phyloP scores from a whole-genome alignment of 2,329 filamentous ascomycete genomes.

The Dactylellina sp. region DNA sequence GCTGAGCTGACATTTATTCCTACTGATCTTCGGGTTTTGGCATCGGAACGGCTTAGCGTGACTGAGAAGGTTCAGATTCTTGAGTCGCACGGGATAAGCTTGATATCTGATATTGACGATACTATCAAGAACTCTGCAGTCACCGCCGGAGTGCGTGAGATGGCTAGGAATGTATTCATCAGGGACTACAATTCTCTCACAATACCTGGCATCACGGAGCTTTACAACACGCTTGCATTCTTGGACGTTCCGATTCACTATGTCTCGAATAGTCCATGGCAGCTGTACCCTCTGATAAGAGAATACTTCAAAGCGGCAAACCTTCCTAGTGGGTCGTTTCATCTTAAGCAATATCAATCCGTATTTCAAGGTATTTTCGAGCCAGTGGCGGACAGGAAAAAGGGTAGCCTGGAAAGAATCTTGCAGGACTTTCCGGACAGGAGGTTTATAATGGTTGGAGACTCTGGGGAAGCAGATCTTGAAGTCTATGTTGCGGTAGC shows the following conservation, averaged over 20 bases:
- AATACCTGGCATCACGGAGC: slow-evolving; percentile 87
- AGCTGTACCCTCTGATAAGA: slow-evolving; percentile 88
- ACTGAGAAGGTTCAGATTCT: slow-evolving; percentile 82
- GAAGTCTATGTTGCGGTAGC: slow-evolving; percentile 98
- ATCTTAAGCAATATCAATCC: slow-evolving; percentile 94
- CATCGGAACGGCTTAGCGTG: slow-evolving; percentile 83
- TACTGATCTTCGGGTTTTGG: slow-evolving; percentile 86
- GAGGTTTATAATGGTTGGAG: slow-evolving; percentile 90
- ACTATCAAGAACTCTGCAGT: slow-evolving; percentile 97
- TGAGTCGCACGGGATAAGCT: slow-evolving; percentile 80
- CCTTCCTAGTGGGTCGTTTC: slow-evolving; percentile 87
- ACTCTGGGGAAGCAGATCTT: slow-evolving; percentile 95
- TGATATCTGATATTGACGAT: slow-evolving; percentile 98
- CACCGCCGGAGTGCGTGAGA: slow-evolving; percentile 84
- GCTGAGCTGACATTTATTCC: slow-evolving; percentile 89
- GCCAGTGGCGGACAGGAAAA: slow-evolving; percentile 94
- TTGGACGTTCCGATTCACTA: slow-evolving; percentile 93
- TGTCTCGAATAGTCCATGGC: slow-evolving; percentile 99
- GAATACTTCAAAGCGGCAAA: slow-evolving; percentile 81
- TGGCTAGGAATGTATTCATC: slow-evolving; percentile 95
- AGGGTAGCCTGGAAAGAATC: slow-evolving; percentile 84
- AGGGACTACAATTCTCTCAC: slow-evolving; percentile 83
- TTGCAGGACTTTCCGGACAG: slow-evolving; percentile 88
- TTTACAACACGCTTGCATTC: slow-evolving; percentile 82
- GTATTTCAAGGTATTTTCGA: slow-evolving; percentile 99